Conservation (phyloP, 2,329 filamentous ascomycete species). For the Fusarium sororula region DNA sequence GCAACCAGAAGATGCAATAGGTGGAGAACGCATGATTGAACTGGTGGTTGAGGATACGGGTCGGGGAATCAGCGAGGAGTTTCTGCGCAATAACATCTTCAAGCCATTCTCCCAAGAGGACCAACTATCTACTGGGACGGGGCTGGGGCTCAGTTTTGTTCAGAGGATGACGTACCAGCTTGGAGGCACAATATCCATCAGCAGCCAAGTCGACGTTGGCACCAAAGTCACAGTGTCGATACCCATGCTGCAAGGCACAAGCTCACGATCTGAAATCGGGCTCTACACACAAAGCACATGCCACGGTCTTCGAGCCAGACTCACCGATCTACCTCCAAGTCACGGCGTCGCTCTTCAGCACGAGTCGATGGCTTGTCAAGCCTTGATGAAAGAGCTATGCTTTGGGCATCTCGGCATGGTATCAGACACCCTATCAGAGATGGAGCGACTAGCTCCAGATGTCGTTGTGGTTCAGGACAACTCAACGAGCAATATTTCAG, state of each 20-base stretch:
- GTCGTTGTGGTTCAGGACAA: slow-evolving; percentile 31
- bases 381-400: not conserved
- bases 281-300: not conserved
- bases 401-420: slow-evolving; percentile 2
- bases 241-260: slow-evolving; percentile 30
- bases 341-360: rapidly evolving
- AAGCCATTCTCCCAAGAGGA: slow-evolving; percentile 73
- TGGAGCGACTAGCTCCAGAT: slow-evolving; percentile 26
- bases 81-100: slow-evolving; percentile 67
- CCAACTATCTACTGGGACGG: slow-evolving; percentile 65
- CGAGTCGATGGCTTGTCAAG: not conserved
- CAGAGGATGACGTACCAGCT: slow-evolving; percentile 65
- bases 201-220: slow-evolving; percentile 51
- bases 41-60: slow-evolving; percentile 70
- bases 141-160: slow-evolving; percentile 72
- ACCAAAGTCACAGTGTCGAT: slow-evolving; percentile 48
- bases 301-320: not conserved
- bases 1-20: not conserved
- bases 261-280: not conserved
- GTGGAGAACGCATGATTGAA: slow-evolving; percentile 18
- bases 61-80: slow-evolving; percentile 70
- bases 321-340: not conserved
- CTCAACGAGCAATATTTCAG: not conserved
- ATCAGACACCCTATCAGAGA: not conserved
- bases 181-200: slow-evolving; percentile 65